Evolutionary conservation across 2,329 filamentous ascomycete species (phyloP).

Genomic region (Neofusicoccum umdonicola): DNA sequence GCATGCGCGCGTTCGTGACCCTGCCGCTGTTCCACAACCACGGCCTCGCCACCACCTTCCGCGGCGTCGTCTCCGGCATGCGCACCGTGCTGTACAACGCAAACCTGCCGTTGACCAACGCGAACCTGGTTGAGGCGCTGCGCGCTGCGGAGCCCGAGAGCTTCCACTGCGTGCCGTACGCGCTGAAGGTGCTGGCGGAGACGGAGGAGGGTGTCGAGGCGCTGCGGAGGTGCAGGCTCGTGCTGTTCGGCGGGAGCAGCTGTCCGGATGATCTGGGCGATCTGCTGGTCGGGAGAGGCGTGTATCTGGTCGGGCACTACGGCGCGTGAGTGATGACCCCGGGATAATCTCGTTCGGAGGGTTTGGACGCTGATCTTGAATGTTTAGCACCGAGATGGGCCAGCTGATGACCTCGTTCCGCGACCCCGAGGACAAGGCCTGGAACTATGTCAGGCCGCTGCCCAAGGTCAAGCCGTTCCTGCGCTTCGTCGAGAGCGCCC

Average conservation of each 20-base stretch:
- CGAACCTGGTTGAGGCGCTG: conserved; percentile 49
- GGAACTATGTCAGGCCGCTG: conserved; percentile 58
- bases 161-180: conserved; percentile 63
- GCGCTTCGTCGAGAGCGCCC: not conserved
- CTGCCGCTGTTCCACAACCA: conserved; percentile 21
- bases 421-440: conserved; percentile 51
- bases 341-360: no score
- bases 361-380: no score
- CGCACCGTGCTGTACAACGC: conserved; percentile 56
- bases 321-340: conserved; percentile 45
- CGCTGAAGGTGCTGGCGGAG: conserved; percentile 62
- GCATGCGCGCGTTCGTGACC: conserved; percentile 12
- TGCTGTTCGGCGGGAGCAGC: conserved; percentile 57
- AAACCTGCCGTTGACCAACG: conserved; percentile 53
- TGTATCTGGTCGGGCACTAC: conserved; percentile 57
- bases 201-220: conserved; percentile 52
- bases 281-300: conserved; percentile 50
- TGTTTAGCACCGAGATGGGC: conserved; percentile 54
- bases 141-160: conserved; percentile 45
- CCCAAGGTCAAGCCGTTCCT: conserved; percentile 38
- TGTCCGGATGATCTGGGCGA: conserved; percentile 62
- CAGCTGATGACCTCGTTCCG: conserved; percentile 62
- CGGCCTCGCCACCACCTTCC: conserved; percentile 19
- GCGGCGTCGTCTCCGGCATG: conserved; percentile 39
- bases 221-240: conserved; percentile 49